Evolutionary conservation across 1,284 basidiomycete genomes (phyloP).

Genomic region (Sutorius eximius): DNA sequence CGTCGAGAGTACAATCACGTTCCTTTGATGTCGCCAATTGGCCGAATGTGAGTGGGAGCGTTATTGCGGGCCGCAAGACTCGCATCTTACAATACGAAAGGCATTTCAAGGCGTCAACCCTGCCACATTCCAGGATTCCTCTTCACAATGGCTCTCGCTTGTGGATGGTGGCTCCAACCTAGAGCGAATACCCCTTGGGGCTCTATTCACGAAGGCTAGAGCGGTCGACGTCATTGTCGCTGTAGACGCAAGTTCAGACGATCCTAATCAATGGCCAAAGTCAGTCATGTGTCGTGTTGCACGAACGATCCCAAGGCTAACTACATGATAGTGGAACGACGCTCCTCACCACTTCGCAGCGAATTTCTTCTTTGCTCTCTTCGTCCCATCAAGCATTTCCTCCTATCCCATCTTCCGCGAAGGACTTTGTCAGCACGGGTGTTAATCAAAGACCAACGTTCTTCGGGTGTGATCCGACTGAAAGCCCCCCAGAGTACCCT

Average conservation of each 20-base stretch:
- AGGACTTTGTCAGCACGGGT: slow-evolving; percentile 62
- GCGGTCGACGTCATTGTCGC: slow-evolving; percentile 69
- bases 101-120: slow-evolving; percentile 53
- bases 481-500: slow-evolving; percentile 52
- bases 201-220: slow-evolving; percentile 63
- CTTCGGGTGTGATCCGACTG: slow-evolving; percentile 69
- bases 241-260: slow-evolving; percentile 65
- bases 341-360: slow-evolving; percentile 40
- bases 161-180: slow-evolving; percentile 60
- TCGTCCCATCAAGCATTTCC: slow-evolving; percentile 62
- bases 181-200: slow-evolving; percentile 66
- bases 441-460: slow-evolving; percentile 71
- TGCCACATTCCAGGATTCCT: slow-evolving; percentile 48
- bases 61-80: neutral
- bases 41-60: slow-evolving; percentile 48
- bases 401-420: slow-evolving; percentile 52
- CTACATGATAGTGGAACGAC: slow-evolving; percentile 47
- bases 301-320: neutral
- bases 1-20: slow-evolving; percentile 46
- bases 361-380: slow-evolving; percentile 47
- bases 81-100: slow-evolving; percentile 19
- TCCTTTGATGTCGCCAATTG: slow-evolving; percentile 66
- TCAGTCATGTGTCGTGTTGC: slow-evolving; percentile 32
- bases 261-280: slow-evolving; percentile 66
- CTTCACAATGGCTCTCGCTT: slow-evolving; percentile 51